These are phyloP conservation scores for Symbiodinium pilosum DNA, from an alignment of 73 alveolate species.

Conservation along the genomic window DNA sequence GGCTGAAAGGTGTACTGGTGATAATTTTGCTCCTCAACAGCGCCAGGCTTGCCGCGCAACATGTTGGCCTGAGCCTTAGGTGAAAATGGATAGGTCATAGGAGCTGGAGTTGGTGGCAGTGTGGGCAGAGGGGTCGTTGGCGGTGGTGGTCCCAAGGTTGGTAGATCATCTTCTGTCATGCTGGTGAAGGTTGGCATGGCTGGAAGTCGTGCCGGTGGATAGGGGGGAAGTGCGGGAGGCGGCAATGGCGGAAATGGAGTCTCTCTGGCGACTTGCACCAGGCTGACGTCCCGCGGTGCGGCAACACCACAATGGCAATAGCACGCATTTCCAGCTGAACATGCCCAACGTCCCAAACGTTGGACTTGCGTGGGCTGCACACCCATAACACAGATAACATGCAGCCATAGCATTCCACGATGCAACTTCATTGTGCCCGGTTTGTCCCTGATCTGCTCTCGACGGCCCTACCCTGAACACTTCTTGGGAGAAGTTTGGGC, in stretches of 20 bases:
- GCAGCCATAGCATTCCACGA: too few relatives aligned
- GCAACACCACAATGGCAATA: background rate
- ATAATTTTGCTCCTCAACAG: background rate
- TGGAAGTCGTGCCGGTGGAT: background rate
- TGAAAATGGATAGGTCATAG: background rate
- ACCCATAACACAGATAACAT: too few relatives aligned
- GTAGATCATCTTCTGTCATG: background rate
- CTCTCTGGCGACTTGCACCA: background rate
- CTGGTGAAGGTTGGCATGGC: background rate
- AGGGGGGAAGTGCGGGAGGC: background rate
- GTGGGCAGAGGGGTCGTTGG: constrained; percentile 1
- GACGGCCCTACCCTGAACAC: too few relatives aligned
- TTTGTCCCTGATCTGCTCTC: too few relatives aligned
- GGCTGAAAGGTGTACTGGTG: background rate
- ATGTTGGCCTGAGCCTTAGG: background rate
- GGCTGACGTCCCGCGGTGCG: background rate
- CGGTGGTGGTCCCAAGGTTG: constrained; percentile 8
- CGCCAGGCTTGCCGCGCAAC: background rate
- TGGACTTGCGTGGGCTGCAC: too few relatives aligned
- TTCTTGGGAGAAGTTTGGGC: too few relatives aligned
- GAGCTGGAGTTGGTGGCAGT: background rate
- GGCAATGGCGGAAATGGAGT: background rate
- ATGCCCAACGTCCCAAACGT: too few relatives aligned
- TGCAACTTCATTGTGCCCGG: too few relatives aligned
- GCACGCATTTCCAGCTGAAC: too few relatives aligned